Conservation (phyloP, 2,329 filamentous ascomycete species). For the Cladosporium sphaerospermum region DNA sequence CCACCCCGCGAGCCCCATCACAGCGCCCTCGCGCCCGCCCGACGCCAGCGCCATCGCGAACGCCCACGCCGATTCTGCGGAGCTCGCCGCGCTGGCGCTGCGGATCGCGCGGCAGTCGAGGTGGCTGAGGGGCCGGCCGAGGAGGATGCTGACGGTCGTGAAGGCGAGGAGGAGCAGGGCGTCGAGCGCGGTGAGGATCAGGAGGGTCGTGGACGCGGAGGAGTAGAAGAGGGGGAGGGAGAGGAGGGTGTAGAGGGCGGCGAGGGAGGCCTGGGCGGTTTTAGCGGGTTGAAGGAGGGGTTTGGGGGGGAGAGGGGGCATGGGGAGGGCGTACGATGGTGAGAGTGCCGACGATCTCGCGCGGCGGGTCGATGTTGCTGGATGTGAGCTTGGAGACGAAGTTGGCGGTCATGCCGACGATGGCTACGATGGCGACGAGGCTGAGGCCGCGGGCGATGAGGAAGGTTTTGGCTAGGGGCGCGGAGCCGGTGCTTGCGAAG, state of each 20-base stretch:
- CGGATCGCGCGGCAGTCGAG: constrained; percentile 61
- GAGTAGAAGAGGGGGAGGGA: constrained; percentile 77
- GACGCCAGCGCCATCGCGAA: constrained; percentile 49
- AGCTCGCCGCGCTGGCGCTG: constrained; percentile 39
- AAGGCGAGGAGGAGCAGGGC: constrained; percentile 65
- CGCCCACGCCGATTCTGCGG: constrained; percentile 44
- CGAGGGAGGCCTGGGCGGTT: constrained; percentile 60
- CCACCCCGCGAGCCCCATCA: constrained; percentile 49
- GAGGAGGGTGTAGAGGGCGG: constrained; percentile 64
- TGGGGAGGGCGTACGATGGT: constrained; percentile 59
- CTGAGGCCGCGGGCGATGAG: constrained; percentile 66
- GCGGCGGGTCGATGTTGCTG: constrained; percentile 58
- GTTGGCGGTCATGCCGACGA: constrained; percentile 75
- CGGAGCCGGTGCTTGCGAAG: constrained; percentile 59
- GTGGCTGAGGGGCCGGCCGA: constrained; percentile 75
- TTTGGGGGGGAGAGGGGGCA: constrained; percentile 12
- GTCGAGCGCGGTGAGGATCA: constrained; percentile 65
- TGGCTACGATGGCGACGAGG: constrained; percentile 62
- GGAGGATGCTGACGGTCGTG: constrained; percentile 67
- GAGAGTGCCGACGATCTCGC: constrained; percentile 70
- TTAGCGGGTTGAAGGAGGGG: background rate
- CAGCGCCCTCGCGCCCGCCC: constrained; percentile 47
- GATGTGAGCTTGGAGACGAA: constrained; percentile 73
- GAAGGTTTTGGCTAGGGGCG: constrained; percentile 67
- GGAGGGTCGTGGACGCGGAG: constrained; percentile 67